Conservation (phyloP, 495 filamentous ascomycete species). For the Pyrenula aspistea region DNA sequence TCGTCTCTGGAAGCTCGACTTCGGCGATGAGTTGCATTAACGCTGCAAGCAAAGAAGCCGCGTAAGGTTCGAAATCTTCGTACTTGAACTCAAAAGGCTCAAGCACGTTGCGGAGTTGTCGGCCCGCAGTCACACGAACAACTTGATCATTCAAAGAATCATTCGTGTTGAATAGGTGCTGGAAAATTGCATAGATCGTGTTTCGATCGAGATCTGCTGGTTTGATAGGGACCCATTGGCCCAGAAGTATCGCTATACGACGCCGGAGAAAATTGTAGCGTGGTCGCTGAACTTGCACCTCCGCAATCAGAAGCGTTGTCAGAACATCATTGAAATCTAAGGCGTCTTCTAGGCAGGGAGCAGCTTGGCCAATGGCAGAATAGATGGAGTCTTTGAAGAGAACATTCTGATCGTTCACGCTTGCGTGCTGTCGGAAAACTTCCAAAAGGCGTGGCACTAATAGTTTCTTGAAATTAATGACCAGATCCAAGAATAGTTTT, state of each 20-base stretch:
- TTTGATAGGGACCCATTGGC: constrained; percentile 78
- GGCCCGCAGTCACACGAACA: constrained; percentile 80
- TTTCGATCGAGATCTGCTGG: constrained; percentile 47
- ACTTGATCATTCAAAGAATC: constrained; percentile 81
- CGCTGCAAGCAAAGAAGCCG: constrained; percentile 50
- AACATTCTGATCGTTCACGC: constrained; percentile 53
- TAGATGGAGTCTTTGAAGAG: constrained; percentile 88
- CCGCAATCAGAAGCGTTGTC: constrained; percentile 56
- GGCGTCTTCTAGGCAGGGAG: constrained; percentile 53
- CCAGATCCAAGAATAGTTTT: constrained; percentile 83
- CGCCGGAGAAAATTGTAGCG: constrained; percentile 80
- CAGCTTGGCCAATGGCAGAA: constrained; percentile 77
- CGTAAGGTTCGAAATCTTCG: constrained; percentile 60
- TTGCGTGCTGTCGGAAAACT: constrained; percentile 65
- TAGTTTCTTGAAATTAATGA: constrained; percentile 72
- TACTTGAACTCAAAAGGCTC: constrained; percentile 72
- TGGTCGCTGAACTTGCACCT: constrained; percentile 63
- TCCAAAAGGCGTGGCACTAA: constrained; percentile 62
- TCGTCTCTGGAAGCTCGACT: constrained; percentile 74
- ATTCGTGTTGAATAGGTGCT: constrained; percentile 66
- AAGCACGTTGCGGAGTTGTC: constrained; percentile 66
- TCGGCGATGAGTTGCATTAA: constrained; percentile 69
- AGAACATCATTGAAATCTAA: constrained; percentile 79
- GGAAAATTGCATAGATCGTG: constrained; percentile 80
- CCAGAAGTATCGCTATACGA: constrained; percentile 74